phyloP scores from a whole-genome alignment of 2,329 filamentous ascomycete species.

The Diaporthe helianthi region DNA sequence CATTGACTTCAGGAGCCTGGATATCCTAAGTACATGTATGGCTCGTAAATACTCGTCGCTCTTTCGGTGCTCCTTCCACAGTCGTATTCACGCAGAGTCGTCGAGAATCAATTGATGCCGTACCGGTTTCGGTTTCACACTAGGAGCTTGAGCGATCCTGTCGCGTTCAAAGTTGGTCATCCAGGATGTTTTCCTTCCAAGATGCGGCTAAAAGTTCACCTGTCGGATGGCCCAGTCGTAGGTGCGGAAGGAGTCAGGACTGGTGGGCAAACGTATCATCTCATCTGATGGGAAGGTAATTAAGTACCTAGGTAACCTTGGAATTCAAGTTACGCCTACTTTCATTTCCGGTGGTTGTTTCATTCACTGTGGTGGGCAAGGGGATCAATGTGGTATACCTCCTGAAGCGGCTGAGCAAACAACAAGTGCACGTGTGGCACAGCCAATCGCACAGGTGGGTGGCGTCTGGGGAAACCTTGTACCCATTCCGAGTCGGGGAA shows the following conservation, averaged over 20 bases:
- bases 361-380: neutral
- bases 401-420: constrained; percentile 11
- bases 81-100: neutral
- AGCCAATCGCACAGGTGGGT: constrained; percentile 12
- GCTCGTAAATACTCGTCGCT: neutral
- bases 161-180: no score
- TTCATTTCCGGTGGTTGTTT: neutral
- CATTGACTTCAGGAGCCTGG: neutral
- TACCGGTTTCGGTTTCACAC: neutral
- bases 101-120: neutral
- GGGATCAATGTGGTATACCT: no score
- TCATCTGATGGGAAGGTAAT: neutral
- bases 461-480: constrained; percentile 23
- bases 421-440: neutral
- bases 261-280: constrained; percentile 12
- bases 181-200: neutral
- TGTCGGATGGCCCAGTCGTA: neutral
- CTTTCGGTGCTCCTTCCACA: neutral
- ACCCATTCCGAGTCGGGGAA: constrained; percentile 14
- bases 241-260: constrained; percentile 14
- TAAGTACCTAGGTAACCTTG: no score
- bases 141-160: no score
- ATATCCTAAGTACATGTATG: no score
- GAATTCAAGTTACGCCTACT: constrained; percentile 9
- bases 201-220: neutral